Evolutionary conservation across 2,329 filamentous ascomycete species (phyloP).

Genomic region (Fusarium kyushuense): DNA sequence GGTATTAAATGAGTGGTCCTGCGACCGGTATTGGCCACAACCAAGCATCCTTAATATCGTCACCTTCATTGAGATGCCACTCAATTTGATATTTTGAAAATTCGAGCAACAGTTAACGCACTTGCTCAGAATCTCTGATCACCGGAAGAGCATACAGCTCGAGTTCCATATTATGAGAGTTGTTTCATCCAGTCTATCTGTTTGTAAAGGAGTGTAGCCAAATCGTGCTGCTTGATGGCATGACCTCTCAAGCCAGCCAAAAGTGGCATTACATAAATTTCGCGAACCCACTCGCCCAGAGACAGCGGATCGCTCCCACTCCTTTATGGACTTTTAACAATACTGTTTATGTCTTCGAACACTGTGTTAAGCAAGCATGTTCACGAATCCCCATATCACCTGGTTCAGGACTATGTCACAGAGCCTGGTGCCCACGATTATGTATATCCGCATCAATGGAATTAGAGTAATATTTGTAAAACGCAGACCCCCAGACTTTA

Average conservation of each 20-base stretch:
- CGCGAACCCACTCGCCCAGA: background rate
- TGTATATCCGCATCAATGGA: background rate
- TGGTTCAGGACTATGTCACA: background rate
- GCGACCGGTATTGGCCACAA: no score
- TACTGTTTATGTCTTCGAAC: background rate
- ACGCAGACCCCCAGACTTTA: constrained; percentile 20
- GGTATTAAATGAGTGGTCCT: background rate
- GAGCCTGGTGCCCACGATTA: no score
- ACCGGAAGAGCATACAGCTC: background rate
- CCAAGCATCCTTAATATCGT: background rate
- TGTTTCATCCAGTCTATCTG: background rate
- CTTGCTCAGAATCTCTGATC: no score
- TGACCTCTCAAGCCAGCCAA: background rate
- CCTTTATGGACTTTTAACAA: background rate
- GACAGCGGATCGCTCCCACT: background rate
- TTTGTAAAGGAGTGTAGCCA: background rate
- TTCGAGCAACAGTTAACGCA: background rate
- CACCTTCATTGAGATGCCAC: background rate
- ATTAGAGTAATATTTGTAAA: constrained; percentile 23
- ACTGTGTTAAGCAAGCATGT: background rate
- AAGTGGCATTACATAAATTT: background rate
- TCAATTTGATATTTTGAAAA: constrained; percentile 11
- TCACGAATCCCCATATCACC: background rate
- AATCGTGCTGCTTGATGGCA: background rate
- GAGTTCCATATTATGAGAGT: background rate